These are phyloP conservation scores for Elaeagnus macrophylla DNA, from an alignment of 306 rosid species.

Conservation along the genomic window DNA sequence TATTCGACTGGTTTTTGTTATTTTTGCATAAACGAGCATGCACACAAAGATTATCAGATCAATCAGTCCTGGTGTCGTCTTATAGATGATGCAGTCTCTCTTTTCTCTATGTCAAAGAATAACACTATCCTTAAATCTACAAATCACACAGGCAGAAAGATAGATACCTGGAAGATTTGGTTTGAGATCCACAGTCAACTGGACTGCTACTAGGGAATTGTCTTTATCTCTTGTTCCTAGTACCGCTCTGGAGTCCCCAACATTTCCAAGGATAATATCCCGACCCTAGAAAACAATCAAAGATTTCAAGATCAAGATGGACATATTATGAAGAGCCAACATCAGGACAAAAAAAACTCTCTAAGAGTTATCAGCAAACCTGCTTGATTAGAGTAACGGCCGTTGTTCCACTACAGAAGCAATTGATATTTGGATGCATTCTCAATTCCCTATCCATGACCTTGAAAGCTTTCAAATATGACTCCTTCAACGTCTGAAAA, in stretches of 20 bases:
- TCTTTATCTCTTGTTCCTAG: slow-evolving; percentile 71
- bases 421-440: slow-evolving; percentile 55
- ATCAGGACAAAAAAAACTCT: slow-evolving; percentile 10
- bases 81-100: not conserved
- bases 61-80: too few relatives aligned
- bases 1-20: too few relatives aligned
- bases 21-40: too few relatives aligned
- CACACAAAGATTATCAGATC: too few relatives aligned
- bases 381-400: slow-evolving; percentile 90
- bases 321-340: slow-evolving; percentile 12
- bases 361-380: slow-evolving; percentile 31
- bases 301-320: slow-evolving; percentile 20
- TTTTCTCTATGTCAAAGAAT: not conserved
- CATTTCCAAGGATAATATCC: slow-evolving; percentile 73
- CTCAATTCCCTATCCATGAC: slow-evolving; percentile 90
- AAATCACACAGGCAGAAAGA: slow-evolving; percentile 13
- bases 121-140: not conserved
- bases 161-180: slow-evolving; percentile 91
- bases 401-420: slow-evolving; percentile 96
- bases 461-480: slow-evolving; percentile 76
- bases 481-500: slow-evolving; percentile 67
- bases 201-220: slow-evolving; percentile 58
- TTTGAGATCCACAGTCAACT: slow-evolving; percentile 97
- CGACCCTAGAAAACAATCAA: slow-evolving; percentile 52
- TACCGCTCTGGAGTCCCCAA: slow-evolving; percentile 97